Evolutionary conservation across 2,329 filamentous ascomycete genomes (phyloP).

Genomic region (Sporothrix mexicana): DNA sequence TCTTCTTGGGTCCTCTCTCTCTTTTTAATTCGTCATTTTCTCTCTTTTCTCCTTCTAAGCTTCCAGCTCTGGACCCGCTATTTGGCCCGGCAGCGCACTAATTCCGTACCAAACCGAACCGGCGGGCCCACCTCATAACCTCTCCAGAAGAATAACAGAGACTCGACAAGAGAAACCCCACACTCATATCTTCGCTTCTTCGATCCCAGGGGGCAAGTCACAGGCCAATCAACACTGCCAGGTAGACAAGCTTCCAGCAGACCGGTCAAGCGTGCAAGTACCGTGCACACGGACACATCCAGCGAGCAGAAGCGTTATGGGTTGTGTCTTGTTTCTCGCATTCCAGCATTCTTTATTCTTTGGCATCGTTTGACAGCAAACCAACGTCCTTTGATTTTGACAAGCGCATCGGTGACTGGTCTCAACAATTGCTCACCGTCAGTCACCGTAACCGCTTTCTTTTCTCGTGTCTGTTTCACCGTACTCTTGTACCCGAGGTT

Average conservation of each 20-base stretch:
- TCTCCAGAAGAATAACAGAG: too few species aligned
- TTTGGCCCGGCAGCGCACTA: conserved; percentile 25
- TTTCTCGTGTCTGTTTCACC: neutral
- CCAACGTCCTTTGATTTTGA: neutral
- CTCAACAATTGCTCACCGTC: neutral
- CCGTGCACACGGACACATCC: neutral
- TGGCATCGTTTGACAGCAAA: neutral
- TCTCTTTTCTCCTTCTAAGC: neutral
- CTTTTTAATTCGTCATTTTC: too few species aligned
- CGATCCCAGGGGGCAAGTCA: neutral
- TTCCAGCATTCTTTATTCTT: neutral
- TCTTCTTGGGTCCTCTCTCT: neutral
- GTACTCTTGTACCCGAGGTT: neutral
- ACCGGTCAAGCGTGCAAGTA: neutral
- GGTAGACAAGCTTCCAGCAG: neutral
- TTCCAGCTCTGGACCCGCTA: neutral
- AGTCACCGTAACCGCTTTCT: neutral
- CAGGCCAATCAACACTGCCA: neutral
- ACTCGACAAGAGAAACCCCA: neutral
- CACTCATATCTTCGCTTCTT: neutral
- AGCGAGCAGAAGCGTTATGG: neutral
- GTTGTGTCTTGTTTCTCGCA: neutral
- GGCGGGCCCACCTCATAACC: neutral
- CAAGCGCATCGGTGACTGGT: neutral
- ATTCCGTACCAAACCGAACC: conserved; percentile 20